Conservation (phyloP, 1,284 basidiomycete genomes). For the Puccinia novopanici region DNA sequence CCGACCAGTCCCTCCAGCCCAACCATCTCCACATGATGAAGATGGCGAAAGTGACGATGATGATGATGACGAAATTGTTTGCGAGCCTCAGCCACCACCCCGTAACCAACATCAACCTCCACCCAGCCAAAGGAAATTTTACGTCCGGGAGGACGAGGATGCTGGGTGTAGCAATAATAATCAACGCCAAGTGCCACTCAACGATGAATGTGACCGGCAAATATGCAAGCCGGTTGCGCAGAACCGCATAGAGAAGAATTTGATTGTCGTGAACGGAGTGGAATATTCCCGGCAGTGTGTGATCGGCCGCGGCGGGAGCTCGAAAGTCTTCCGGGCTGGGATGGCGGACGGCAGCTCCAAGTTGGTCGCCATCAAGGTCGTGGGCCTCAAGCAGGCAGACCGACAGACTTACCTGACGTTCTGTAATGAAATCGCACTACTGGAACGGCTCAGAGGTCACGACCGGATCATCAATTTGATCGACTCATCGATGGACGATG, state of each 20-base stretch:
- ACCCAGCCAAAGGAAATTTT: conserved; percentile 10
- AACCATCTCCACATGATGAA: neutral
- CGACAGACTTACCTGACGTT: conserved; percentile 83
- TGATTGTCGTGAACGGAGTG: conserved; percentile 70
- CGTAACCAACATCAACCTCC: neutral
- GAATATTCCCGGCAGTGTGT: conserved; percentile 78
- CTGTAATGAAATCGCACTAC: conserved; percentile 85
- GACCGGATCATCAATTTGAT: conserved; percentile 82
- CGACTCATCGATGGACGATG: conserved; percentile 73
- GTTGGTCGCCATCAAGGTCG: conserved; percentile 82
- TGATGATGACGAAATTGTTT: conserved; percentile 27
- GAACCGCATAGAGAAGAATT: conserved; percentile 26
- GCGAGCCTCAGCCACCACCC: neutral
- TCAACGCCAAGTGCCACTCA: conserved; percentile 9
- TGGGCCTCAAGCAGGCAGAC: conserved; percentile 76
- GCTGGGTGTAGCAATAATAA: neutral
- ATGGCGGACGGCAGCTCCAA: conserved; percentile 4
- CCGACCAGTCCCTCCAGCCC: neutral
- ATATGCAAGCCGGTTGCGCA: conserved; percentile 11
- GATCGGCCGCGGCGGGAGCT: conserved; percentile 87
- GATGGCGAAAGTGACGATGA: conserved; percentile 25
- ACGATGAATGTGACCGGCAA: conserved; percentile 11
- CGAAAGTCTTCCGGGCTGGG: conserved; percentile 76
- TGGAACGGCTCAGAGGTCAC: conserved; percentile 83
- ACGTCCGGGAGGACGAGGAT: conserved; percentile 29